A percentile compares a stretch with the other conserved stretches of the same genome.
These are phyloP conservation scores for Gonium pectorale DNA, from an alignment of 139 green algal genomes.

Conservation along the genomic window DNA sequence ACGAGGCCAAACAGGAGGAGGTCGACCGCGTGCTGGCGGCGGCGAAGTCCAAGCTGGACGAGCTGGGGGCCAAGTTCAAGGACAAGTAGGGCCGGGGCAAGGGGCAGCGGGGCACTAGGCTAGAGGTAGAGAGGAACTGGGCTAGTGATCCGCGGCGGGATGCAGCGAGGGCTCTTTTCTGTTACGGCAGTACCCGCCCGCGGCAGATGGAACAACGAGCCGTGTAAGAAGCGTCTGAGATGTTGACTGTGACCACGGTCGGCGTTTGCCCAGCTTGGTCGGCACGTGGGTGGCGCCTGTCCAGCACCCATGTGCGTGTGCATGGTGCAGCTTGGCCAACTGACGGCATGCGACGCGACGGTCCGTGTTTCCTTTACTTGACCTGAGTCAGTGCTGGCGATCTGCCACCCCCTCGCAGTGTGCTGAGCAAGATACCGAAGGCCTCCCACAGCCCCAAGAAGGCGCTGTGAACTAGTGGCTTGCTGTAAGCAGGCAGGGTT, in stretches of 20 bases:
- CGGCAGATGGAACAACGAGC: no score
- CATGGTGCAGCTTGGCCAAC: not conserved
- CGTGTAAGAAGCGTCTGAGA: no score
- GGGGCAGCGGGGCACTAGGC: no score
- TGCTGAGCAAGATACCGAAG: constrained; percentile 31
- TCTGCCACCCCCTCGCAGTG: not conserved
- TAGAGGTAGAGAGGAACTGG: no score
- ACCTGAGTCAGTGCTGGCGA: not conserved
- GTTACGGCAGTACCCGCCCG: no score
- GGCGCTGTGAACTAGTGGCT: not conserved
- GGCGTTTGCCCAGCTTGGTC: no score
- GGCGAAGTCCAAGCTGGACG: not conserved
- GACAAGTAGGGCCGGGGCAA: no score
- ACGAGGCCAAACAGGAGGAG: constrained; percentile 57
- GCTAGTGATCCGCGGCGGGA: no score
- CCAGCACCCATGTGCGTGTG: not conserved
- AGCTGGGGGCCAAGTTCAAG: not conserved
- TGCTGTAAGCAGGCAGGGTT: no score
- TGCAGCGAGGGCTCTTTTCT: no score
- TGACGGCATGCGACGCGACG: not conserved
- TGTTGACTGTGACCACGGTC: no score
- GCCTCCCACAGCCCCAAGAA: constrained; percentile 16
- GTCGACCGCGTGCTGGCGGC: constrained; percentile 38
- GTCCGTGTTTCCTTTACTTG: not conserved
- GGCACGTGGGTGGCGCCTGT: not conserved